A percentile compares a stretch with the other conserved stretches of the same genome.
These are phyloP conservation scores for Allodekkera sacchari DNA, from an alignment of 805 yeast species.

Conservation along the genomic window DNA sequence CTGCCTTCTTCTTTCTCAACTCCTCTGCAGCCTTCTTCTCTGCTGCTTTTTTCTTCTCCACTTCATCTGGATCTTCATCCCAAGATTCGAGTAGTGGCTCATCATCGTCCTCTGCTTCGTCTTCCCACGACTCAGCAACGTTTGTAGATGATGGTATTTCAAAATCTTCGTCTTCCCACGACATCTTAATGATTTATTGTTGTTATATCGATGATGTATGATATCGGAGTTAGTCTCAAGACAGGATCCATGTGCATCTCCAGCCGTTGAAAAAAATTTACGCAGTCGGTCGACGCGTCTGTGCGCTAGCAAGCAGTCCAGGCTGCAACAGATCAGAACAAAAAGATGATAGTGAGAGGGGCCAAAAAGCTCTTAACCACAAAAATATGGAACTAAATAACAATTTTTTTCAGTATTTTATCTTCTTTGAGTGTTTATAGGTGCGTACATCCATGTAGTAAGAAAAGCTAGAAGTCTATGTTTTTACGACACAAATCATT, in stretches of 20 bases:
- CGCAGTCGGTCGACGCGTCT: not conserved
- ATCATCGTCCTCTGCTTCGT: slow-evolving; percentile 53
- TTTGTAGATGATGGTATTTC: slow-evolving; percentile 44
- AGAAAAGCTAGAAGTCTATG: too few species aligned
- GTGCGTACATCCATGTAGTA: too few species aligned
- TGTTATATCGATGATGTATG: not conserved
- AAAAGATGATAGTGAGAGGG: not conserved
- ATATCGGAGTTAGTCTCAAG: slow-evolving; percentile 7
- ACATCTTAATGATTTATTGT: slow-evolving; percentile 1
- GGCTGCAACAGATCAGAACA: not conserved
- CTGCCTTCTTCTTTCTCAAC: slow-evolving; percentile 19
- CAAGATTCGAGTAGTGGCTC: slow-evolving; percentile 81
- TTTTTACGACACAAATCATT: too few species aligned
- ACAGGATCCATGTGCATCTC: slow-evolving; percentile 5
- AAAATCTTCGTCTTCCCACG: slow-evolving; percentile 79
- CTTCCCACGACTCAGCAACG: slow-evolving; percentile 73
- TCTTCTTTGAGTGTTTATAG: too few species aligned
- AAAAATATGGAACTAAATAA: too few species aligned
- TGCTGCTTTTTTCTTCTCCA: slow-evolving; percentile 24
- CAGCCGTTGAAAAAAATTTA: too few species aligned
- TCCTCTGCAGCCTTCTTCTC: slow-evolving; percentile 11
- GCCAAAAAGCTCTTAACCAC: too few species aligned
- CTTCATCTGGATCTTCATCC: slow-evolving; percentile 79
- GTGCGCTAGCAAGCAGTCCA: not conserved
- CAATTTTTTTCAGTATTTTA: too few species aligned